Evolutionary conservation across 1,139 yeast genomes (phyloP), one percentile per base, ranked within the genome.

Genomic region (Kodamaea sp.): DNA sequence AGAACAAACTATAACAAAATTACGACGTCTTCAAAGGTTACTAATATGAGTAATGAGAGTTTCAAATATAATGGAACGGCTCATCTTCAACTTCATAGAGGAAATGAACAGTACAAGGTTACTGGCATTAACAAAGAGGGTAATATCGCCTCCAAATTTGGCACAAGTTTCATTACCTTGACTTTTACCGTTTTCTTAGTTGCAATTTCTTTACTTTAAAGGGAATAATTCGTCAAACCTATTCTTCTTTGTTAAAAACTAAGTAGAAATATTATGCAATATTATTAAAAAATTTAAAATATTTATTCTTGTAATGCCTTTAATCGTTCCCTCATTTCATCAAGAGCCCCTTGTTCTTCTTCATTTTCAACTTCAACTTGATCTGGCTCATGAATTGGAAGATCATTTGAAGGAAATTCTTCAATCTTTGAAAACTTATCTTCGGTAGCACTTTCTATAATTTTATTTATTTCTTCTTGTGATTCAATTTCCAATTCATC

Each of bases 321-420:
- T 40, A 92, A 70, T 42, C 97, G 69, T 55, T 90, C 92, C 48
- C 96, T 75, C 97, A 92, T 92, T 52, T 82, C 90, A 50, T 80
- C 81, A 44, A 92, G 67, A 52, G 87, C 77, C 44, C 76, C 82
- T 46, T 78, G 84, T 47, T 86, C 94, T 39, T 81, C 89, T 32
- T 79, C 87, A 30, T 75, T 84, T 15, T 69, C 55, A 27, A 39
- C 36, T 8, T 42, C 51, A 8, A 47, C 48, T 2, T 41, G 46
- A 11, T 41, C 46, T 31, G 47, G 55, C 24, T 48, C 52, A 11
- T 49, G 50, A 11, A 44, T 52, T 9, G 37, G 67, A 24, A 60
- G 54, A 31, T 53, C 57, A 20, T 63, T 62, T 8, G 67, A 62
- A 1, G 77, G 75, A 8, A 73, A 71, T 24, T 67, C 67, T 8